Evolutionary conservation across 106 monocot species (phyloP), one percentile per base, ranked within the genome.

Genomic region (Dendrobium catenatum): DNA sequence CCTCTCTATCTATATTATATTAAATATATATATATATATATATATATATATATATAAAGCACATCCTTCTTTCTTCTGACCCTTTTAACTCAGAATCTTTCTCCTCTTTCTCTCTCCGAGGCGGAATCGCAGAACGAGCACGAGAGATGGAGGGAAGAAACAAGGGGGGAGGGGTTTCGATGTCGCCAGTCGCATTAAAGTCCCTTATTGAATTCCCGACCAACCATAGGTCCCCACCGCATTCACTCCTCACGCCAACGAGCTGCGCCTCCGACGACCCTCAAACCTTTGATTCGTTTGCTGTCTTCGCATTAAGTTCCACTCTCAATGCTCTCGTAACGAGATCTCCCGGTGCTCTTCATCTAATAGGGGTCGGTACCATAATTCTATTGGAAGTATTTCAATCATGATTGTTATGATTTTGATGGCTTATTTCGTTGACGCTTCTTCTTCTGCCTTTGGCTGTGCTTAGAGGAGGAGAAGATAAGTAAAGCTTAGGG

Each of bases 171-270:
- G 76, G 6, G 76, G 47, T 51, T 51, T 76, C 76, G 76, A 76
- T 43, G 76, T 43, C 20, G 76, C n/a, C 43, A 22, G 76, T 76
- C 17, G 47, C 76, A 76, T 76, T 76, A 44, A 76, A 43, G 43
- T n/a, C 7, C 7, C 46, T 1, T 43, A 76, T 76, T 76, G 43
- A 76, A 43, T 46, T 11, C 10, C 47, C 76, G 46, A 76, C 43
- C 76, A 44, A 44, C 76, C 46, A 1, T 19, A 47, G 42, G 47
- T 47, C 76, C 76, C 76, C 76, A 76, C 76, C 19, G 42, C 37
- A 76, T 76, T 76, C 76, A 76, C n/a, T 76, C 1, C 20, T 76
- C 76, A 43, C 19, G 42, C 43, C 6, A 46, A 75, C 20, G 18
- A 40, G 20, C 20, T 73, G 33, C 42, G 75, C 41, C 41, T 75